A percentile compares a stretch with the other conserved stretches of the same genome.
These are phyloP conservation scores for Lasiosphaeriaceae sp. DNA, from an alignment of 495 filamentous ascomycete species.

Conservation along the genomic window DNA sequence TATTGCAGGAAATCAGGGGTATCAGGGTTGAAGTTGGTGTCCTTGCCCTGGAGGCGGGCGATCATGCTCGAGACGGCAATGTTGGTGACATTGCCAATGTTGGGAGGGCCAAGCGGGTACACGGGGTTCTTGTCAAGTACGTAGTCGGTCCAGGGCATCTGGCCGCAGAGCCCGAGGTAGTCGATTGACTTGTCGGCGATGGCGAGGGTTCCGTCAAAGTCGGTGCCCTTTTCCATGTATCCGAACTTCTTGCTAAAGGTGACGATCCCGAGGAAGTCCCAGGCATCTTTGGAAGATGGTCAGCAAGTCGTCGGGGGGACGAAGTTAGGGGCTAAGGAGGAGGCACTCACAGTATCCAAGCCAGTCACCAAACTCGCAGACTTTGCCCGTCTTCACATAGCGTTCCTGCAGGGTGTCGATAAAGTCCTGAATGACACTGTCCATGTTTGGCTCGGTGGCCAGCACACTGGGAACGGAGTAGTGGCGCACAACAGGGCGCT, in stretches of 20 bases:
- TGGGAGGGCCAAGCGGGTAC: constrained; percentile 15
- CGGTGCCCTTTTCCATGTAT: constrained; percentile 21
- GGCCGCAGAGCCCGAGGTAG: constrained; percentile 23
- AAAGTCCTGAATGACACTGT: constrained; percentile 27
- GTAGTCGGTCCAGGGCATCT: constrained; percentile 29
- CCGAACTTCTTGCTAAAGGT: constrained; percentile 36
- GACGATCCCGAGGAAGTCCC: constrained; percentile 44
- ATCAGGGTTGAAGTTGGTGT: constrained; percentile 12
- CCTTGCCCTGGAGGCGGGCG: constrained; percentile 20
- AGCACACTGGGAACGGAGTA: constrained; percentile 34
- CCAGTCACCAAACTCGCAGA: constrained; percentile 25
- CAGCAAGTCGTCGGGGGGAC: not conserved
- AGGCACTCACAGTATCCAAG: constrained; percentile 19
- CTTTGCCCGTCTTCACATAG: constrained; percentile 14
- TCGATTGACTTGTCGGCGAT: constrained; percentile 19
- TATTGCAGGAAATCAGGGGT: constrained; percentile 26
- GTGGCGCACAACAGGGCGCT: constrained; percentile 34
- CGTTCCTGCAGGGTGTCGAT: constrained; percentile 27
- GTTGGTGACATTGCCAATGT: constrained; percentile 19
- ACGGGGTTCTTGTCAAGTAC: constrained; percentile 30
- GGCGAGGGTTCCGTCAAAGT: constrained; percentile 25
- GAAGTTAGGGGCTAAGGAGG: not conserved
- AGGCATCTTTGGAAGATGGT: constrained; percentile 19
- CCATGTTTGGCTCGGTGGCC: constrained; percentile 31
- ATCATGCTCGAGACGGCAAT: constrained; percentile 19